Evolutionary conservation across 345 rosid species (phyloP).

Genomic region (Pistacia integerrima): DNA sequence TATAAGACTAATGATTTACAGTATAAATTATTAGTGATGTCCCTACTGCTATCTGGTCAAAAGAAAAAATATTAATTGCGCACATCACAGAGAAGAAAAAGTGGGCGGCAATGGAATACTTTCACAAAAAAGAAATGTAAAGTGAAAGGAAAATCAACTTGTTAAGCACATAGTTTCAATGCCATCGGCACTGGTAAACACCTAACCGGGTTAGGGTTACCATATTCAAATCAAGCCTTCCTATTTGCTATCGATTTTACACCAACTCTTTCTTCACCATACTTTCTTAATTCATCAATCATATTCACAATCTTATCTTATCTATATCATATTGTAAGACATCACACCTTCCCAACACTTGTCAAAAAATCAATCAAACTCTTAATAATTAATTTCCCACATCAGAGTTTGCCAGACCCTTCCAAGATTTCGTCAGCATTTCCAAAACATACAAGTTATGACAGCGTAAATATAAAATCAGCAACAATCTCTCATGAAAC

Average conservation of each 20-base stretch:
- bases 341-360: too few species aligned
- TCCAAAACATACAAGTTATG: too few species aligned
- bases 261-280: not conserved
- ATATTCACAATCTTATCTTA: not conserved
- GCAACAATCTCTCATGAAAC: constrained; percentile 9
- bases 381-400: too few species aligned
- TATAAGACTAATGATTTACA: too few species aligned
- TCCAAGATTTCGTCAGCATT: constrained; percentile 14
- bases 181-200: constrained; percentile 13
- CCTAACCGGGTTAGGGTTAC: not conserved
- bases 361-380: too few species aligned
- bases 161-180: not conserved
- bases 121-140: not conserved
- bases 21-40: not conserved
- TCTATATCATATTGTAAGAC: not conserved
- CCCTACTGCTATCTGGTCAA: not conserved
- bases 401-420: not conserved
- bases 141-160: not conserved
- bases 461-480: too few species aligned
- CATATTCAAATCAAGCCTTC: constrained; percentile 36
- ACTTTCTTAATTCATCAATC: too few species aligned
- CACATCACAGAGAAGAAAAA: too few species aligned
- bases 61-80: not conserved
- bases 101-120: too few species aligned
- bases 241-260: not conserved